phyloP scores from a whole-genome alignment of 2,329 filamentous ascomycete species.

The Lithohypha guttulata region DNA sequence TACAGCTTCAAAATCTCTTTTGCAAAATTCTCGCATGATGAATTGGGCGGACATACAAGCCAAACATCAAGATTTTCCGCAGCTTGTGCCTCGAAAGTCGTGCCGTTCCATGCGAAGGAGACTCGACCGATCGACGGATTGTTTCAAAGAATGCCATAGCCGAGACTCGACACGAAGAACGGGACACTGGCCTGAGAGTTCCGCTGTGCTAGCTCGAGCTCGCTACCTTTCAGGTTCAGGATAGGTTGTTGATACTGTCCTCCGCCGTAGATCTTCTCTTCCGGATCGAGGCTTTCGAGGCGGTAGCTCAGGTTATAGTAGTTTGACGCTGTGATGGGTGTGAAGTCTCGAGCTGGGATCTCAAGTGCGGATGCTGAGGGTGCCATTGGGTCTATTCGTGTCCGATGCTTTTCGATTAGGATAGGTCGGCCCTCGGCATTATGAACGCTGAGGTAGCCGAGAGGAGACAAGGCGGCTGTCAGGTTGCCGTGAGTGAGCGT shows the following conservation, averaged over 20 bases:
- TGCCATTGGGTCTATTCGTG: conserved; percentile 41
- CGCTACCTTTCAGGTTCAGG: conserved; percentile 52
- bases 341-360: conserved; percentile 49
- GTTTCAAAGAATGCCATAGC: conserved; percentile 58
- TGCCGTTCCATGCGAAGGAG: conserved; percentile 50
- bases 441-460: conserved; percentile 42
- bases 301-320: conserved; percentile 49
- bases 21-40: conserved; percentile 41
- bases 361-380: conserved; percentile 49
- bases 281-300: conserved; percentile 43
- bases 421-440: conserved; percentile 34
- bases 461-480: conserved; percentile 35
- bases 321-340: conserved; percentile 38
- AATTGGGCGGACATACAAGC: conserved; percentile 38
- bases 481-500: conserved; percentile 36
- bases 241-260: conserved; percentile 57
- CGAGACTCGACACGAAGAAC: conserved; percentile 48
- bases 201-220: conserved; percentile 54
- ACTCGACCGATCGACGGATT: conserved; percentile 52
- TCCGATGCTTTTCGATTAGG: conserved; percentile 44
- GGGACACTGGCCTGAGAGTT: conserved; percentile 58
- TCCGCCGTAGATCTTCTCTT: conserved; percentile 58
- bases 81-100: conserved; percentile 50
- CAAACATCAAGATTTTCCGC: conserved; percentile 53
- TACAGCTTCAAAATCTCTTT: conserved; percentile 48